phyloP scores from a whole-genome alignment of 2,329 filamentous ascomycete genomes.

The Helicocarpus griseus region DNA sequence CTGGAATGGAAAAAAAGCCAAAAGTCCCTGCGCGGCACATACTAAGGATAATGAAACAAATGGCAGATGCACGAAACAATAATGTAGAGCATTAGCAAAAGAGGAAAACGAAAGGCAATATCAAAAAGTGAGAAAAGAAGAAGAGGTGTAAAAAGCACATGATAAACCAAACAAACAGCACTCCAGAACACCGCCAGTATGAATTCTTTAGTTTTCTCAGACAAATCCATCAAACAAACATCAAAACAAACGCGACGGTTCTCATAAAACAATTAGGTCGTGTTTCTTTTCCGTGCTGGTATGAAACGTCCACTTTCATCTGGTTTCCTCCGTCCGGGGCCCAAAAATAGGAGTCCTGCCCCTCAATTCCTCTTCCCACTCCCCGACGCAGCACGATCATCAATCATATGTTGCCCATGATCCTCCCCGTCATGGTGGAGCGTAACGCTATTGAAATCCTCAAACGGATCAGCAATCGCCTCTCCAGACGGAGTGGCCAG shows the following conservation, averaged over 20 bases:
- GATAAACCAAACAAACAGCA: not conserved
- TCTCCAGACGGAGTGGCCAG: conserved; percentile 78
- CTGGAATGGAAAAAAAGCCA: no score
- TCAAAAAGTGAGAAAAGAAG: conserved; percentile 6
- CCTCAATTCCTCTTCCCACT: not conserved
- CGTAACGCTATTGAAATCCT: conserved; percentile 98
- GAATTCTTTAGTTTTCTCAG: not conserved
- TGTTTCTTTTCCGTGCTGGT: not conserved
- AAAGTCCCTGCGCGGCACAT: no score
- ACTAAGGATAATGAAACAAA: no score
- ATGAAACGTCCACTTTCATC: no score
- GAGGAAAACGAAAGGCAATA: not conserved
- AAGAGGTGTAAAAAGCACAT: not conserved
- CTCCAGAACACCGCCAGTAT: not conserved
- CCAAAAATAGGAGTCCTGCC: no score
- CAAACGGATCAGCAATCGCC: conserved; percentile 70
- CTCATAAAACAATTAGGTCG: not conserved
- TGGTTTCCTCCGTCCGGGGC: no score
- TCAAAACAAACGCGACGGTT: not conserved
- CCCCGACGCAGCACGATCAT: conserved; percentile 6
- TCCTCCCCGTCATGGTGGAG: conserved; percentile 93
- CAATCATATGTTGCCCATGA: conserved; percentile 17
- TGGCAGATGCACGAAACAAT: no score
- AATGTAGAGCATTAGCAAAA: no score
- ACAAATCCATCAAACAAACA: not conserved